Evolutionary conservation across 257 asterid genomes (phyloP).

Genomic region (Lantana camara): DNA sequence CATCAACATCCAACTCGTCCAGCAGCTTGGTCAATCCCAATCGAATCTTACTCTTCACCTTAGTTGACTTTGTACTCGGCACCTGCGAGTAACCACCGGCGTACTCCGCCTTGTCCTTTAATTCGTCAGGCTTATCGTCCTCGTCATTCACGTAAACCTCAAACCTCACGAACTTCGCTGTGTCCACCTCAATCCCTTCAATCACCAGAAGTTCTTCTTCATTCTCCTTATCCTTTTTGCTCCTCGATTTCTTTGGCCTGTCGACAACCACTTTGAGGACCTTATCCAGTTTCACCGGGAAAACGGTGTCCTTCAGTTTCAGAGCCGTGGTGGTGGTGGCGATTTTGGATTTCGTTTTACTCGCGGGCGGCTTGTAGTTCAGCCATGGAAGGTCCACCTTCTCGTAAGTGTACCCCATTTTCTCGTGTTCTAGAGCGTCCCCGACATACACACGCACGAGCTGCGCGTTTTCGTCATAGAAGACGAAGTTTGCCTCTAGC

Average conservation of each 20-base stretch:
- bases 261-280: slow-evolving; percentile 42
- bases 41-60: slow-evolving; percentile 25
- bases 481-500: slow-evolving; percentile 34
- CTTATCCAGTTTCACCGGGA: slow-evolving; percentile 43
- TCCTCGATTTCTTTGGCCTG: slow-evolving; percentile 37
- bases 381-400: slow-evolving; percentile 45
- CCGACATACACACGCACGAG: slow-evolving; percentile 38
- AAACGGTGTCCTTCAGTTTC: slow-evolving; percentile 8
- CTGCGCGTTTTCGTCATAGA: slow-evolving; percentile 49
- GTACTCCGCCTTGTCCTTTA: slow-evolving; percentile 45
- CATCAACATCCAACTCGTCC: slow-evolving; percentile 50
- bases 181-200: slow-evolving; percentile 44
- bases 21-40: slow-evolving; percentile 43
- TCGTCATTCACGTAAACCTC: slow-evolving; percentile 57
- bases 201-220: slow-evolving; percentile 48
- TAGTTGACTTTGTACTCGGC: slow-evolving; percentile 37
- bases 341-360: slow-evolving; percentile 16
- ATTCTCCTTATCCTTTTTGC: slow-evolving; percentile 31
- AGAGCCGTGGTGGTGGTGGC: slow-evolving; percentile 26
- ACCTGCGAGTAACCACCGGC: slow-evolving; percentile 45
- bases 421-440: slow-evolving; percentile 32
- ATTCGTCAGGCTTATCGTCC: slow-evolving; percentile 31
- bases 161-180: slow-evolving; percentile 33
- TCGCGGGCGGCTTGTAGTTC: slow-evolving; percentile 28
- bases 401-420: slow-evolving; percentile 40